phyloP scores from a whole-genome alignment of 768 basidiomycete genomes.

The Lanmaoa rubissima region DNA sequence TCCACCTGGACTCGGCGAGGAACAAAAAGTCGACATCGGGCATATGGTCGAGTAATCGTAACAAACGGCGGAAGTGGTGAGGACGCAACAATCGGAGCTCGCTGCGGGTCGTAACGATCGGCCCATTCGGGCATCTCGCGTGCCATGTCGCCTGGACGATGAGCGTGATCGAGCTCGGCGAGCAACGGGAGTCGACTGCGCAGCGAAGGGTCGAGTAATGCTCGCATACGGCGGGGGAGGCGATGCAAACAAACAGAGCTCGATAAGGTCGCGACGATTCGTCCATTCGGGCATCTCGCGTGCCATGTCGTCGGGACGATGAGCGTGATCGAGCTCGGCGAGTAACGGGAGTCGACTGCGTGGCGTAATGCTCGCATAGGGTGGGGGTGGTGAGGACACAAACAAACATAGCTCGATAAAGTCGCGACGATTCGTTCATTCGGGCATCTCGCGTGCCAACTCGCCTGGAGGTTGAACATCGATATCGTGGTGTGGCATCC shows the following conservation, averaged over 20 bases:
- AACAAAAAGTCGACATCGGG: not conserved
- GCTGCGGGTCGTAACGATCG: not conserved
- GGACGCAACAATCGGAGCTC: not conserved
- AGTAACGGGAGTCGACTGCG: not conserved
- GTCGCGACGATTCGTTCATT: not conserved
- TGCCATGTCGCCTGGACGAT: not conserved
- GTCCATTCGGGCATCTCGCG: not conserved
- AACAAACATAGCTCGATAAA: not conserved
- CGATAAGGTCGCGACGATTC: not conserved
- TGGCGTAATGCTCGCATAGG: not conserved
- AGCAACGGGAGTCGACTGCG: not conserved
- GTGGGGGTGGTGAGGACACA: not conserved
- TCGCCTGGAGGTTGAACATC: no score
- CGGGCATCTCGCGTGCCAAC: slow-evolving; percentile 2
- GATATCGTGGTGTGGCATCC: not conserved
- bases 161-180: not conserved
- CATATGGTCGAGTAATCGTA: not conserved
- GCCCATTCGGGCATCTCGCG: not conserved
- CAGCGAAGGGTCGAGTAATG: not conserved
- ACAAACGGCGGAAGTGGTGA: not conserved
- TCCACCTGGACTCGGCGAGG: not conserved
- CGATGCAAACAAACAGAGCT: not conserved
- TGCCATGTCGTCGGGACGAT: not conserved
- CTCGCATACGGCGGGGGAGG: not conserved
- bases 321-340: not conserved